These are phyloP conservation scores for Suillus hirtellus DNA, from an alignment of 768 basidiomycete species.

Conservation along the genomic window DNA sequence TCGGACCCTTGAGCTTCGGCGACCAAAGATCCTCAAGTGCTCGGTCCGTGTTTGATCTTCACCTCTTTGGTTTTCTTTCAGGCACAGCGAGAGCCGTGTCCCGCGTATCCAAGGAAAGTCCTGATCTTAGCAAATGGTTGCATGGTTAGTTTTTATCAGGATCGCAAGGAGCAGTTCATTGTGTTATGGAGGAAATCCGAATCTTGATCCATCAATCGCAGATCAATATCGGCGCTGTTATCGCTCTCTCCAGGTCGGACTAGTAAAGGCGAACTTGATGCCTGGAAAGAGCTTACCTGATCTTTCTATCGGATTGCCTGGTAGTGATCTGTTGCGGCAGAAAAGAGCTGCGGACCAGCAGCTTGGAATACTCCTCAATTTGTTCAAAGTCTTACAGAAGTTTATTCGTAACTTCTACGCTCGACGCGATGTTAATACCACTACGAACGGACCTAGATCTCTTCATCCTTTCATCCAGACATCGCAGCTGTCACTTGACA, in stretches of 20 bases:
- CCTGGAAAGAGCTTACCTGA: background rate
- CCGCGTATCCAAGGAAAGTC: background rate
- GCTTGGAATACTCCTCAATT: background rate
- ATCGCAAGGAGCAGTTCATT: background rate
- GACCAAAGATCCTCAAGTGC: background rate
- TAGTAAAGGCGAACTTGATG: background rate
- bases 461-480: constrained; percentile 7
- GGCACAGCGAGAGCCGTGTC: background rate
- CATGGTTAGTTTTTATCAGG: background rate
- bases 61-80: background rate
- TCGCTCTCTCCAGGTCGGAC: background rate
- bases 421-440: no score
- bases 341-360: background rate
- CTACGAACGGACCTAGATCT: constrained; percentile 1
- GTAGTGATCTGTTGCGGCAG: no score
- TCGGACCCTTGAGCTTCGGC: constrained; percentile 5
- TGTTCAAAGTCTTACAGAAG: constrained; percentile 1
- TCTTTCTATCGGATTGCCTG: background rate
- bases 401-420: background rate
- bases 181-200: background rate
- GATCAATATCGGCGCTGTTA: background rate
- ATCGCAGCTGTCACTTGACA: background rate
- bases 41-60: constrained; percentile 1
- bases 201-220: background rate
- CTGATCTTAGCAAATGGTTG: background rate